These are phyloP conservation scores for Rehmannia glutinosa DNA, from an alignment of 257 asterid genomes.

Conservation along the genomic window DNA sequence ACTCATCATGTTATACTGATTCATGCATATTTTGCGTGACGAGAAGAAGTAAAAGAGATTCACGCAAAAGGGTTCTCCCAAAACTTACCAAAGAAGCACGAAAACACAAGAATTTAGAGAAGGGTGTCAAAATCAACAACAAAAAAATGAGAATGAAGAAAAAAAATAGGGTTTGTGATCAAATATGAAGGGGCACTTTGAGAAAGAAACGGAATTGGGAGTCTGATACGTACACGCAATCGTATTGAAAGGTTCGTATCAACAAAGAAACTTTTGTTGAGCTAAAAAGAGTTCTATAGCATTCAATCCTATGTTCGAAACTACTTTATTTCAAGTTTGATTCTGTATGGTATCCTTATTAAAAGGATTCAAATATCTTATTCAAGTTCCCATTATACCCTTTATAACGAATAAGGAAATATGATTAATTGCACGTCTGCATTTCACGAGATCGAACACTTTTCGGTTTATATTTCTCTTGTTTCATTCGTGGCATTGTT, in stretches of 20 bases:
- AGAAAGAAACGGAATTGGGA: constrained; percentile 11
- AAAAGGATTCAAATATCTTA: no score
- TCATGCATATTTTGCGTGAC: constrained; percentile 14
- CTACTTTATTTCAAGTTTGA: no score
- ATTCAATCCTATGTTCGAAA: no score
- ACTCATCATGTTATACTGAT: background rate
- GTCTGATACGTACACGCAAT: constrained; percentile 30
- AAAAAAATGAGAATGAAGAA: background rate
- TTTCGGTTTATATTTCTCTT: no score
- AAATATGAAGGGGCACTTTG: background rate
- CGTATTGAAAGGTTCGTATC: background rate
- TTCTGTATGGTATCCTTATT: no score
- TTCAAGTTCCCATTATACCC: no score
- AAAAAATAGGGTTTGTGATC: background rate
- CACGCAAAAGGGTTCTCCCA: constrained; percentile 11
- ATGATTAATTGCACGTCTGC: no score
- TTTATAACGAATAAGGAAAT: no score
- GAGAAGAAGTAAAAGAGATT: constrained; percentile 10
- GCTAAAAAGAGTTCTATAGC: background rate
- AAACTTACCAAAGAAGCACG: constrained; percentile 19
- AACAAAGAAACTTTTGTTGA: background rate
- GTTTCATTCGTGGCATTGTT: no score
- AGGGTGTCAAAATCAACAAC: constrained; percentile 1
- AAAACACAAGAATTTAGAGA: background rate
- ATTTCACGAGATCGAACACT: no score